phyloP scores from a whole-genome alignment of 768 basidiomycete species.

The Lentinula guzmanii region DNA sequence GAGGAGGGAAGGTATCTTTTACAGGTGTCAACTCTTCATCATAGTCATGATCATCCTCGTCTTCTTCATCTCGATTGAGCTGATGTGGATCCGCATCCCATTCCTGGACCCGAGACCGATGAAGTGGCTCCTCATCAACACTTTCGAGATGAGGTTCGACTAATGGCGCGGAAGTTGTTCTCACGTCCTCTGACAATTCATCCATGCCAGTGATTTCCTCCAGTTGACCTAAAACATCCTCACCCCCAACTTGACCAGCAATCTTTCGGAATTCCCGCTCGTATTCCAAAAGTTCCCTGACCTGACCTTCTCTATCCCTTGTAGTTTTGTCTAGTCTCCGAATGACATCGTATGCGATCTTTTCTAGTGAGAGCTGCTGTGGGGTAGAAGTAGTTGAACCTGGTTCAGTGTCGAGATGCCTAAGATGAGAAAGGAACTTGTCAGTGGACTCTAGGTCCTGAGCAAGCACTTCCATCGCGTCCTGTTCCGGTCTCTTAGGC shows the following conservation, averaged over 20 bases:
- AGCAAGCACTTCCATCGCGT: conserved; percentile 69
- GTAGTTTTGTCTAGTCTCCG: conserved; percentile 69
- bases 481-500: conserved; percentile 34
- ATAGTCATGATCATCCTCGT: conserved; percentile 38
- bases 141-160: conserved; percentile 20
- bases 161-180: conserved; percentile 20
- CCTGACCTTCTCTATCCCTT: conserved; percentile 74
- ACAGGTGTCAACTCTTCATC: conserved; percentile 39
- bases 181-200: conserved; percentile 34
- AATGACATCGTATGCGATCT: conserved; percentile 69
- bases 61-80: conserved; percentile 38
- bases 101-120: conserved; percentile 31
- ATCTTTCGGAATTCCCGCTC: conserved; percentile 79
- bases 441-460: conserved; percentile 74
- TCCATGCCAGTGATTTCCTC: conserved; percentile 52
- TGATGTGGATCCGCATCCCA: conserved; percentile 59
- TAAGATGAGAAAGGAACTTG: conserved; percentile 67
- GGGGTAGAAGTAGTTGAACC: conserved; percentile 21
- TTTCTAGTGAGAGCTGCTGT: conserved; percentile 51
- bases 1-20: conserved; percentile 52
- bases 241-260: conserved; percentile 71
- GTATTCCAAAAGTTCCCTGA: conserved; percentile 69
- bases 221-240: conserved; percentile 62
- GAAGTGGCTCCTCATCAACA: conserved; percentile 24
- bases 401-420: conserved; percentile 57